Conservation (phyloP, 139 green algal genomes). For the Volvox reticuliferus region DNA sequence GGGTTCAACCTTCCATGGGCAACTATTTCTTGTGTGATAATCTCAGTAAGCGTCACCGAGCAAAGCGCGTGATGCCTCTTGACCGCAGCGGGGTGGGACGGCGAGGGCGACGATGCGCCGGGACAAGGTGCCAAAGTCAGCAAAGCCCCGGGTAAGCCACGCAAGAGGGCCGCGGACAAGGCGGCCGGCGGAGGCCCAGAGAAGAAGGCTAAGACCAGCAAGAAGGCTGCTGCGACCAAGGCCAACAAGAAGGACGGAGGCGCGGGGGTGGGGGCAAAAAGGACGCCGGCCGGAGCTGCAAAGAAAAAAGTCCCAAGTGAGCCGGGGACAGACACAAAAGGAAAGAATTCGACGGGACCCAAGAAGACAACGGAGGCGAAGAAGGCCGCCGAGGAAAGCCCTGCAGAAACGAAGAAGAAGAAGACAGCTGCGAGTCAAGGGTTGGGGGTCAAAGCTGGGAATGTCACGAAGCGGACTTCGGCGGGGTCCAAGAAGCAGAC, state of each 20-base stretch:
- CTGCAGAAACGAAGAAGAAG: background rate
- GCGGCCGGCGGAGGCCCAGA: background rate
- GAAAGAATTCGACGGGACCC: background rate
- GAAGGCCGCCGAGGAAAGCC: background rate
- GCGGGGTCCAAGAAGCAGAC: background rate
- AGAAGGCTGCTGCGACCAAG: background rate
- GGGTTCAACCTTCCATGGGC: background rate
- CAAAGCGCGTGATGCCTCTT: background rate
- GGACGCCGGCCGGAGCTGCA: background rate
- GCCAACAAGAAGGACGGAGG: too few species aligned
- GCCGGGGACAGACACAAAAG: background rate
- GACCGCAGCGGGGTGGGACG: too few species aligned
- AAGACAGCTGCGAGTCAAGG: background rate
- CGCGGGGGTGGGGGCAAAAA: background rate
- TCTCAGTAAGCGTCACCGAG: too few species aligned
- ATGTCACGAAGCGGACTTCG: conserved; percentile 2
- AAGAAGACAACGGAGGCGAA: background rate
- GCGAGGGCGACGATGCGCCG: background rate
- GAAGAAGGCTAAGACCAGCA: background rate
- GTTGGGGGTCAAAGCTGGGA: conserved; percentile 14
- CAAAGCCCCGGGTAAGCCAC: background rate
- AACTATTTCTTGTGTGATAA: too few species aligned
- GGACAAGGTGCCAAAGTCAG: background rate
- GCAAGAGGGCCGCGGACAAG: conserved; percentile 9
- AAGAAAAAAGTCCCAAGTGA: background rate